These are phyloP conservation scores for Rhodosporidiobolus sp. DNA, from an alignment of 768 basidiomycete species.

Conservation along the genomic window DNA sequence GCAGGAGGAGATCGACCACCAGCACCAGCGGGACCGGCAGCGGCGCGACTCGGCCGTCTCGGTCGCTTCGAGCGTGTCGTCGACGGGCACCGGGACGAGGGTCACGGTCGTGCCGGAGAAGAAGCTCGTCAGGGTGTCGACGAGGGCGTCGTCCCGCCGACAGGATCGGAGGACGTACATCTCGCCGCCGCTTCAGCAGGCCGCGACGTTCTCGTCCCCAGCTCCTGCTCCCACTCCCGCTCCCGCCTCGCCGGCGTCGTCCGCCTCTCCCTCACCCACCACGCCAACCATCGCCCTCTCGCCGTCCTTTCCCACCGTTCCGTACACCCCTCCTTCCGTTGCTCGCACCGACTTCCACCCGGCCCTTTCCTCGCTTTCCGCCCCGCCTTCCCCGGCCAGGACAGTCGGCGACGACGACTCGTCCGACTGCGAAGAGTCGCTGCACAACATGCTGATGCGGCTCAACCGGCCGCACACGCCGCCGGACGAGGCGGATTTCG, in stretches of 20 bases:
- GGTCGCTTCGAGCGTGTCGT: constrained; percentile 6
- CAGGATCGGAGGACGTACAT: background rate
- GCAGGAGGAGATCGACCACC: constrained; percentile 6
- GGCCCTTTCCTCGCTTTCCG: background rate
- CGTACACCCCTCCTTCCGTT: background rate
- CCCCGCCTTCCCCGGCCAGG: too few relatives aligned
- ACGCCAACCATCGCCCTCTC: background rate
- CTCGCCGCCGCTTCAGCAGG: background rate
- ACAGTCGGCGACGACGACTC: constrained; percentile 1
- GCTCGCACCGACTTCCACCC: background rate
- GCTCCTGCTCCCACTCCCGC: background rate
- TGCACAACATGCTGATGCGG: constrained; percentile 34
- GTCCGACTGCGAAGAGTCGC: constrained; percentile 33
- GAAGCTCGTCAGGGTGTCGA: constrained; percentile 18
- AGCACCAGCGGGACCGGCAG: background rate
- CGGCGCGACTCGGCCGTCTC: background rate
- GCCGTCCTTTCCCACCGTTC: background rate
- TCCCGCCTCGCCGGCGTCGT: background rate
- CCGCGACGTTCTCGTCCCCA: background rate
- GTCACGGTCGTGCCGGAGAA: constrained; percentile 30
- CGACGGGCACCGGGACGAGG: constrained; percentile 2
- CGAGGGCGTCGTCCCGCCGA: background rate
- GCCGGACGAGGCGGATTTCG: constrained; percentile 6
- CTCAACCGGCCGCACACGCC: constrained; percentile 37
- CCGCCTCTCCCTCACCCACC: too few relatives aligned